A percentile compares a stretch with the other conserved stretches of the same genome.
phyloP scores from a whole-genome alignment of 805 yeast genomes.

The Myxozyma nipponensis region DNA sequence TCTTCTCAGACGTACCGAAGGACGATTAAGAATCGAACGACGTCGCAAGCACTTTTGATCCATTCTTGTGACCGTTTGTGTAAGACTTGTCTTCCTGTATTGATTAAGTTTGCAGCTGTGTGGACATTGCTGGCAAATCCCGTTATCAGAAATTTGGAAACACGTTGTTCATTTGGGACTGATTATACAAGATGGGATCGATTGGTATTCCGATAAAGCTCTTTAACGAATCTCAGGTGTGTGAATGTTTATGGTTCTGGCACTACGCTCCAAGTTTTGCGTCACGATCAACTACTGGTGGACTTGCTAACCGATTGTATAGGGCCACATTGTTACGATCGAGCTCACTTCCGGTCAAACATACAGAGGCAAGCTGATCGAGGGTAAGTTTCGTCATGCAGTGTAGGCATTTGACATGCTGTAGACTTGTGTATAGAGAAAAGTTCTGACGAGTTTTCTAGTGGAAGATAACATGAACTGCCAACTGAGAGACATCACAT shows the following conservation, averaged over 20 bases:
- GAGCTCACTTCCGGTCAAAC: conserved; percentile 83
- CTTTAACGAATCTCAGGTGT: conserved; percentile 71
- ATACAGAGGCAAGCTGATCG: conserved; percentile 81
- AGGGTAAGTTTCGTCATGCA: conserved; percentile 41
- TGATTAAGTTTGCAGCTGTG: no score
- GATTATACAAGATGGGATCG: conserved; percentile 44
- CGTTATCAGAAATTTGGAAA: not conserved
- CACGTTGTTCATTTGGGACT: not conserved
- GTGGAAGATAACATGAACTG: conserved; percentile 92
- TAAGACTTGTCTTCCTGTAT: no score
- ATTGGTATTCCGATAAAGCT: conserved; percentile 81
- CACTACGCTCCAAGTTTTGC: not conserved
- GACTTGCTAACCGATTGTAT: no score
- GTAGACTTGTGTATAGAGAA: not conserved
- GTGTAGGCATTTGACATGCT: not conserved
- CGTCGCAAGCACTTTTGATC: no score
- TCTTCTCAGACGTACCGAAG: no score
- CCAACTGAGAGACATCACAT: conserved; percentile 73
- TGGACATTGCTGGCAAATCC: no score
- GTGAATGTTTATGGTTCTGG: conserved; percentile 28
- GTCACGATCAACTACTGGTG: not conserved
- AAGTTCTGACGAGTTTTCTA: conserved; percentile 5
- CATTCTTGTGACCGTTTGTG: no score
- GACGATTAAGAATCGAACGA: no score
- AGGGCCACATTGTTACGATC: conserved; percentile 79